Evolutionary conservation across 2,329 filamentous ascomycete species (phyloP).

Genomic region (Ophiostoma tasmaniense): DNA sequence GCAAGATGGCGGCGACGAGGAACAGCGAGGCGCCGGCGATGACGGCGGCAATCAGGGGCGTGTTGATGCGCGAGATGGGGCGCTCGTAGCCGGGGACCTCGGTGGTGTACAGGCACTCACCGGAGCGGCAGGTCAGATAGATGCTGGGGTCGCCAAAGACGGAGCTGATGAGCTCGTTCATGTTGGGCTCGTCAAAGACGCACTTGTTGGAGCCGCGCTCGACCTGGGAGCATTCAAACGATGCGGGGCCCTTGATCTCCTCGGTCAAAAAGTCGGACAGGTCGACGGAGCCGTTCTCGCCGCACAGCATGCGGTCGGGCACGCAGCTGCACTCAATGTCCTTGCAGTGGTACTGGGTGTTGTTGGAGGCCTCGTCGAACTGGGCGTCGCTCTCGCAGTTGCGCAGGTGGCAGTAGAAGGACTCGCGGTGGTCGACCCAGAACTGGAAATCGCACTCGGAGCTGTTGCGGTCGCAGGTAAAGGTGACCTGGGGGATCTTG

Average conservation of each 20-base stretch:
- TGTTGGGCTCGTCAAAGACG: constrained; percentile 80
- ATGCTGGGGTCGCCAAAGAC: constrained; percentile 93
- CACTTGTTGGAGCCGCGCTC: constrained; percentile 59
- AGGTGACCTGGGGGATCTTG: constrained; percentile 86
- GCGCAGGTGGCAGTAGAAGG: constrained; percentile 88
- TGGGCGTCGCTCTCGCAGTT: constrained; percentile 67
- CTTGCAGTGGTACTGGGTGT: constrained; percentile 75
- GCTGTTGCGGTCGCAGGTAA: constrained; percentile 71
- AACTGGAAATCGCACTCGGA: constrained; percentile 93
- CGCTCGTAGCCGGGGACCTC: constrained; percentile 85
- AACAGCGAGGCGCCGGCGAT: constrained; percentile 77
- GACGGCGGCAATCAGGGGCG: constrained; percentile 85
- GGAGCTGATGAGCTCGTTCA: constrained; percentile 80
- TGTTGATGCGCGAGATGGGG: constrained; percentile 92
- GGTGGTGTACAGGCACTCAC: constrained; percentile 88
- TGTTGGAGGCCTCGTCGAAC: constrained; percentile 63
- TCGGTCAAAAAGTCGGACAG: constrained; percentile 80
- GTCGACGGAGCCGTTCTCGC: constrained; percentile 83
- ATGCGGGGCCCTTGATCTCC: constrained; percentile 77
- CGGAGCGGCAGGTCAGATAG: constrained; percentile 68
- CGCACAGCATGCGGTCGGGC: constrained; percentile 85
- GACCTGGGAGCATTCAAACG: constrained; percentile 64
- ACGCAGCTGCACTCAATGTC: constrained; percentile 83
- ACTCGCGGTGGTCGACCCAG: constrained; percentile 90
- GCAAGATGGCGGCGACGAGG: constrained; percentile 73